These are phyloP conservation scores for Cephaloascus albidus DNA, from an alignment of 805 yeast genomes.

Conservation along the genomic window DNA sequence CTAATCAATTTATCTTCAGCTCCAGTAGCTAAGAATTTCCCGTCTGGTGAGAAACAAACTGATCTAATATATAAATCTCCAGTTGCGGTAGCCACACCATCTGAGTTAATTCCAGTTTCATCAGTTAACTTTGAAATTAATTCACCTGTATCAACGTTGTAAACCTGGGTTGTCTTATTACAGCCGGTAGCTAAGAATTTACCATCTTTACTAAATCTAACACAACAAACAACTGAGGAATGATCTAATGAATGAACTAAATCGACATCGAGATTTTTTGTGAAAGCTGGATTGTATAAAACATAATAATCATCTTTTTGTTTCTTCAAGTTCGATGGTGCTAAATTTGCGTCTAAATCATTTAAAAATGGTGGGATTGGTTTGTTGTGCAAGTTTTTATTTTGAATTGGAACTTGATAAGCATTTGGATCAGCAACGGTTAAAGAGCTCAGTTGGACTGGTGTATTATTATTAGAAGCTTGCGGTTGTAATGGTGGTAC, in stretches of 20 bases:
- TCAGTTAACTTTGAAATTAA: slow-evolving; percentile 80
- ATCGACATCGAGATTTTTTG: slow-evolving; percentile 65
- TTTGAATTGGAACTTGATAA: slow-evolving; percentile 21
- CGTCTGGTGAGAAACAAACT: slow-evolving; percentile 95
- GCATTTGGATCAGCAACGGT: slow-evolving; percentile 2
- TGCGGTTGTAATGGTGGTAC: not conserved
- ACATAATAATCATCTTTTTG: slow-evolving; percentile 80
- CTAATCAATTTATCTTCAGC: slow-evolving; percentile 86
- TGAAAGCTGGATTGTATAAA: slow-evolving; percentile 79
- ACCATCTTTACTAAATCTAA: slow-evolving; percentile 85
- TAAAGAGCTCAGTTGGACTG: slow-evolving; percentile 3
- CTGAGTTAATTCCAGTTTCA: slow-evolving; percentile 45
- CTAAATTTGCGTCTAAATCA: slow-evolving; percentile 71
- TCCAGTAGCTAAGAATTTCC: slow-evolving; percentile 88
- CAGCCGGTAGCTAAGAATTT: slow-evolving; percentile 94
- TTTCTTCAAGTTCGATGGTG: slow-evolving; percentile 70
- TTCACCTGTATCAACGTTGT: slow-evolving; percentile 86
- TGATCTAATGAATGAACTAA: slow-evolving; percentile 87
- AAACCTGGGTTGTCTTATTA: slow-evolving; percentile 91
- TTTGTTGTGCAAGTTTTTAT: slow-evolving; percentile 50
- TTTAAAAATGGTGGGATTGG: slow-evolving; percentile 74
- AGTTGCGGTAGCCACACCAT: slow-evolving; percentile 43
- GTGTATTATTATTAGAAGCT: slow-evolving; percentile 1
- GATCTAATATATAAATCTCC: slow-evolving; percentile 91
- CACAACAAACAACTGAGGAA: slow-evolving; percentile 94